These are phyloP conservation scores for Vitis rotundifolia DNA, from an alignment of 164 flowering plant species.

Conservation along the genomic window DNA sequence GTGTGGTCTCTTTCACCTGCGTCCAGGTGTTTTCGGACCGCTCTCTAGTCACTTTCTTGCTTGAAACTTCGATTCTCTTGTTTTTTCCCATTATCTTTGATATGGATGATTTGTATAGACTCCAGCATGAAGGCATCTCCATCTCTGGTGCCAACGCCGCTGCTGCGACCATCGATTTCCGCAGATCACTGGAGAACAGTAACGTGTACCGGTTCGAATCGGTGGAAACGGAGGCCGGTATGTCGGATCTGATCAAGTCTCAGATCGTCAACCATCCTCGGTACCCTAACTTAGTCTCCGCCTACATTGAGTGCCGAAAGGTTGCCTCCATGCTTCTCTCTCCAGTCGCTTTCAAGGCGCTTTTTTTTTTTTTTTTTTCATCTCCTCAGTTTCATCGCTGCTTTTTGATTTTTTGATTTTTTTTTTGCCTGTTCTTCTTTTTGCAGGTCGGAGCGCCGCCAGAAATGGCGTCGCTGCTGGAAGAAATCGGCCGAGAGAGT, in stretches of 20 bases:
- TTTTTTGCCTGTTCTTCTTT: neutral
- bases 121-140: too few species aligned
- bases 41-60: too few species aligned
- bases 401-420: neutral
- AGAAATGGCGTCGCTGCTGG: constrained; percentile 44
- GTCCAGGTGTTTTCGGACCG: too few species aligned
- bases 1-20: too few species aligned
- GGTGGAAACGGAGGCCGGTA: constrained; percentile 15
- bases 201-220: neutral
- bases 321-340: constrained; percentile 15
- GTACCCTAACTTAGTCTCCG: constrained; percentile 45
- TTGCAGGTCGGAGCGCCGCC: constrained; percentile 60
- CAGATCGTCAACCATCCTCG: constrained; percentile 61
- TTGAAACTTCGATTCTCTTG: too few species aligned
- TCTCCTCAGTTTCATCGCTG: neutral
- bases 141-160: too few species aligned
- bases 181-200: too few species aligned
- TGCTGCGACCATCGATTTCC: too few species aligned
- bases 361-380: neutral
- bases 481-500: constrained; percentile 39
- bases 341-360: neutral
- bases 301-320: constrained; percentile 57
- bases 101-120: too few species aligned
- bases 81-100: too few species aligned
- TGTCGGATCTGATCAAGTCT: constrained; percentile 42